Evolutionary conservation across 257 asterid genomes (phyloP), one percentile per base, ranked within the genome.

Genomic region (Solanum tacnaense): DNA sequence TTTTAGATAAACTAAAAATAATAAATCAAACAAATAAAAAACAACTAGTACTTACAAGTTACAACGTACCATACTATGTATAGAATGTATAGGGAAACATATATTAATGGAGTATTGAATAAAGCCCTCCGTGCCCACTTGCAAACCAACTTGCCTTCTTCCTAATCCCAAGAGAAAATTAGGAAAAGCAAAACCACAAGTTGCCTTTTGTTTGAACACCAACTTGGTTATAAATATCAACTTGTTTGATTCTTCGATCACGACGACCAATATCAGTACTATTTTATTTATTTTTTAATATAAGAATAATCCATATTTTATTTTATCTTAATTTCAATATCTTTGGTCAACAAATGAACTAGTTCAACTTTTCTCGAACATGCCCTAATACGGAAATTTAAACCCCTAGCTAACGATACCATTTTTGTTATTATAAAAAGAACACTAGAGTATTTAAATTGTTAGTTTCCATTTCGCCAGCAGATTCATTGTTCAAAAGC

Each of bases 61-160:
- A 41, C 49, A 11, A 65, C 73, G 20, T 67, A 67, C 41, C 27
- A 62, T 62, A 9, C 31, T 23, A 60, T 58, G 27, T 68, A 86
- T 88, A 23, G 10, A 39, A 44, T 44, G 52, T 44, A 12, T 12
- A 44, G 52, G 52, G 16, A 44, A 44, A 12, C 52, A 44, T 44
- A 12, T 44, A 12, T 11, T 41, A 41, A 41, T 15, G 8, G 1
- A 62, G 84, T 74, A 86, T 86, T 65, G 29, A 85, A 39, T 86
- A 86, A 90, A 84, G 71, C 88, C 92, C 89, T 89, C 27, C 84
- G 84, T 89, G 90, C 60, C 95, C 91, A 93, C 93, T 91, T 92
- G 93, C 91, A 72, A 18, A 49, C 46, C 92, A 87, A 89, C 76
- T 91, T 90, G 91, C 76, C 39, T 62, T 18, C 84, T 67, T 79